These are phyloP conservation scores for Eremomyces bilateralis DNA, from an alignment of 495 filamentous ascomycete species.

Conservation along the genomic window DNA sequence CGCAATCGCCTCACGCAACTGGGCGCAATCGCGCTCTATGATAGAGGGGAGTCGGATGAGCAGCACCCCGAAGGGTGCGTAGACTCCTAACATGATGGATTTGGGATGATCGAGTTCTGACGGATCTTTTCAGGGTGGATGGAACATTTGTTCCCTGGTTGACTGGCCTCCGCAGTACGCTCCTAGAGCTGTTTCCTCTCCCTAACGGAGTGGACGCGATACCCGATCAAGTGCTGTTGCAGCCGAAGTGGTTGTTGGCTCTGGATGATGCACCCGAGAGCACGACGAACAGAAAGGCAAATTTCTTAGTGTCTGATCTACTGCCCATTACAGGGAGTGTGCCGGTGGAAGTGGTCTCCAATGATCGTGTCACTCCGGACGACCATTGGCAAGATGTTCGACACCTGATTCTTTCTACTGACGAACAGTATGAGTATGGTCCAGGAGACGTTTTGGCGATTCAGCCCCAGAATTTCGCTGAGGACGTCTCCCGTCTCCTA, in stretches of 20 bases:
- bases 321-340: conserved; percentile 34
- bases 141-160: conserved; percentile 67
- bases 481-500: conserved; percentile 56
- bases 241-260: conserved; percentile 57
- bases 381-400: conserved; percentile 92
- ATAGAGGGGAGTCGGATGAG: conserved; percentile 72
- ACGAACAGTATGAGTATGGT: conserved; percentile 22
- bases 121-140: conserved; percentile 35
- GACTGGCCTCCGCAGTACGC: conserved; percentile 33
- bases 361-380: conserved; percentile 50
- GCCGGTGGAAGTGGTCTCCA: conserved; percentile 25
- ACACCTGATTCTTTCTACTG: conserved; percentile 35
- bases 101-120: conserved; percentile 10
- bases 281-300: not conserved
- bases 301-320: conserved; percentile 20
- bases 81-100: not conserved
- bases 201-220: conserved; percentile 44
- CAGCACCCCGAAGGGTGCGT: conserved; percentile 78
- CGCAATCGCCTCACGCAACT: conserved; percentile 70
- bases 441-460: conserved; percentile 64
- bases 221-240: conserved; percentile 50
- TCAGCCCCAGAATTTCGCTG: conserved; percentile 65
- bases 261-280: too few species aligned
- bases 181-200: conserved; percentile 49
- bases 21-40: conserved; percentile 56